Percentiles rank a stretch among this genome's conserved stretches.
Evolutionary conservation across 2,329 filamentous ascomycete species (phyloP).

Genomic region (Escovopsis sp.): DNA sequence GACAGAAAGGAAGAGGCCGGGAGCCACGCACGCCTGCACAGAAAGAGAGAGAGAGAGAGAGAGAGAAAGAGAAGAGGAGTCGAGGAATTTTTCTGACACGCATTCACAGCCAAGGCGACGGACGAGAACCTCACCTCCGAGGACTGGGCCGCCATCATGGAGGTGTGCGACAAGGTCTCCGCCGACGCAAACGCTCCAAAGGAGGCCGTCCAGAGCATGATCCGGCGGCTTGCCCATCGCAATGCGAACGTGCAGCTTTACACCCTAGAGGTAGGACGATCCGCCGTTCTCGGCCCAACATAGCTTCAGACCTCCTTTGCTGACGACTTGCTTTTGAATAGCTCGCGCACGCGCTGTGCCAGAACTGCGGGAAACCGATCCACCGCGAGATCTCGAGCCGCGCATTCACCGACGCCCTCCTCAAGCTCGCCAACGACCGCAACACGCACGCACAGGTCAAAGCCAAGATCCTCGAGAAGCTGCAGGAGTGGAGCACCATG

Average conservation of each 20-base stretch:
- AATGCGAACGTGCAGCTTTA: slow-evolving; percentile 96
- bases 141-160: slow-evolving; percentile 50
- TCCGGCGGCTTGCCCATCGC: slow-evolving; percentile 79
- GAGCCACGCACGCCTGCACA: too few species aligned
- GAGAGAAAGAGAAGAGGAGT: too few species aligned
- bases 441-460: slow-evolving; percentile 96
- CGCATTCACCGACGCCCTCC: slow-evolving; percentile 84
- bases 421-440: slow-evolving; percentile 81
- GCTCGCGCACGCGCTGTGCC: slow-evolving; percentile 80
- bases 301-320: too few species aligned
- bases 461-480: slow-evolving; percentile 88
- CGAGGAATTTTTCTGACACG: too few species aligned
- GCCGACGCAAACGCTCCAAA: slow-evolving; percentile 48
- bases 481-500: slow-evolving; percentile 94
- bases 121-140: slow-evolving; percentile 93
- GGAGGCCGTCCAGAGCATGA: slow-evolving; percentile 77
- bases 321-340: too few species aligned
- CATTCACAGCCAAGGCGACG: slow-evolving; percentile 52
- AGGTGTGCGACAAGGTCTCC: slow-evolving; percentile 45
- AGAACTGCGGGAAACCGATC: slow-evolving; percentile 77
- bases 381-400: slow-evolving; percentile 82
- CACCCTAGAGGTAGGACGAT: slow-evolving; percentile 57
- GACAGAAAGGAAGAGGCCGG: too few species aligned
- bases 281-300: too few species aligned
- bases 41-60: too few species aligned